Evolutionary conservation across 306 rosid species (phyloP).

Genomic region (Calophaca sinica): DNA sequence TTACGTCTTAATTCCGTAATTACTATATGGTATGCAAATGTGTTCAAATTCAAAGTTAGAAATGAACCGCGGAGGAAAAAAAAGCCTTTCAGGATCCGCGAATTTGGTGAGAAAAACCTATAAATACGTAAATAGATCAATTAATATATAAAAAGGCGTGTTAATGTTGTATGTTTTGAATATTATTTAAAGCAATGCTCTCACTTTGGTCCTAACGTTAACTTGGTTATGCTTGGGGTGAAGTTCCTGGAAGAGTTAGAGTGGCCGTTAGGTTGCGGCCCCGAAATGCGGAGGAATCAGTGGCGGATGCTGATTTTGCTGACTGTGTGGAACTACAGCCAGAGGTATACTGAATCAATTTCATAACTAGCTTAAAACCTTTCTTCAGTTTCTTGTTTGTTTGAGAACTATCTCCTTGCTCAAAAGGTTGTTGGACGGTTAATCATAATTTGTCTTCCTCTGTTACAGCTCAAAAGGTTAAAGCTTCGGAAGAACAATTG

Average conservation of each 20-base stretch:
- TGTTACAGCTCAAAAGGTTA: slow-evolving; percentile 90
- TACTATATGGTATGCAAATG: not conserved
- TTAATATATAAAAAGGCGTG: not conserved
- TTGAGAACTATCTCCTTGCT: not conserved
- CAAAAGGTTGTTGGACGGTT: slow-evolving; percentile 14
- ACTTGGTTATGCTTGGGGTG: slow-evolving; percentile 42
- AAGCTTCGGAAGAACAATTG: slow-evolving; percentile 96
- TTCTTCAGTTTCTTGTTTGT: slow-evolving; percentile 26
- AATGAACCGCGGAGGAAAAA: slow-evolving; percentile 28
- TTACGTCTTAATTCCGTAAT: slow-evolving; percentile 26
- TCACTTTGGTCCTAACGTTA: slow-evolving; percentile 33
- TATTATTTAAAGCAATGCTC: slow-evolving; percentile 17
- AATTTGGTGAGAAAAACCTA: slow-evolving; percentile 8
- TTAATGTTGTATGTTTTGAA: slow-evolving; percentile 5
- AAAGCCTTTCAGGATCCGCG: slow-evolving; percentile 12
- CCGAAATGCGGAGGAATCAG: slow-evolving; percentile 74
- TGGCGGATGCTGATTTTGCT: slow-evolving; percentile 93
- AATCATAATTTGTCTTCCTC: slow-evolving; percentile 33
- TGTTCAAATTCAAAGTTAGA: slow-evolving; percentile 34
- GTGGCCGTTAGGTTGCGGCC: slow-evolving; percentile 96
- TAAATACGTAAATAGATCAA: not conserved
- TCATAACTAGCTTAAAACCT: not conserved
- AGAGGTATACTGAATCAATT: slow-evolving; percentile 66
- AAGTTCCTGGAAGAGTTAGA: slow-evolving; percentile 98
- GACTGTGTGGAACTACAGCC: slow-evolving; percentile 96